Evolutionary conservation across 2,329 filamentous ascomycete species (phyloP).

Genomic region (Xylariaceae sp.): DNA sequence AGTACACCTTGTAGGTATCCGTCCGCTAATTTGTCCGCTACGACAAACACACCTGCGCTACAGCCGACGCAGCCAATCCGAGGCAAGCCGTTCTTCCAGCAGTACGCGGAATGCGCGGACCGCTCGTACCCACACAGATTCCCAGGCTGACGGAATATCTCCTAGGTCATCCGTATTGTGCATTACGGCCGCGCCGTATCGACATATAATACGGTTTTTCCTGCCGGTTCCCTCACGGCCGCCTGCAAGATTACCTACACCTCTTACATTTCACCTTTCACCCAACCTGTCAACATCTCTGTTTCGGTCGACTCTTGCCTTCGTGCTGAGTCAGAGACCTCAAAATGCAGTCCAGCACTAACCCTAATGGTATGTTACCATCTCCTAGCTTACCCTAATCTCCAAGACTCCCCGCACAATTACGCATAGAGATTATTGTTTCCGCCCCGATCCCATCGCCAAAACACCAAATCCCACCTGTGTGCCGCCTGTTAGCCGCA

Average conservation of each 20-base stretch:
- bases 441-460: conserved; percentile 18
- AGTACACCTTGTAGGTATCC: background rate
- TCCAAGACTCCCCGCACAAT: conserved; percentile 14
- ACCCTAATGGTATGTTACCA: conserved; percentile 28
- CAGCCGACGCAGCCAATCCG: background rate
- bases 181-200: conserved; percentile 4
- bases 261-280: background rate
- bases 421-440: conserved; percentile 19
- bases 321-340: conserved; percentile 30
- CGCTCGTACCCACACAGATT: background rate
- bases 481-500: conserved; percentile 4
- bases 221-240: background rate
- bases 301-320: conserved; percentile 1
- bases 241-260: background rate
- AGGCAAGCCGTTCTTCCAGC: background rate
- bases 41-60: background rate
- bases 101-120: background rate
- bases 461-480: conserved; percentile 10
- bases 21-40: background rate
- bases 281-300: background rate
- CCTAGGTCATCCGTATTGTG: conserved; percentile 2
- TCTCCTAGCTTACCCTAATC: conserved; percentile 15
- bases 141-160: conserved; percentile 10
- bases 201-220: background rate
- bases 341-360: conserved; percentile 29